Conservation (phyloP, 2,329 filamentous ascomycete genomes). For the Tolypocladium endophyticum region DNA sequence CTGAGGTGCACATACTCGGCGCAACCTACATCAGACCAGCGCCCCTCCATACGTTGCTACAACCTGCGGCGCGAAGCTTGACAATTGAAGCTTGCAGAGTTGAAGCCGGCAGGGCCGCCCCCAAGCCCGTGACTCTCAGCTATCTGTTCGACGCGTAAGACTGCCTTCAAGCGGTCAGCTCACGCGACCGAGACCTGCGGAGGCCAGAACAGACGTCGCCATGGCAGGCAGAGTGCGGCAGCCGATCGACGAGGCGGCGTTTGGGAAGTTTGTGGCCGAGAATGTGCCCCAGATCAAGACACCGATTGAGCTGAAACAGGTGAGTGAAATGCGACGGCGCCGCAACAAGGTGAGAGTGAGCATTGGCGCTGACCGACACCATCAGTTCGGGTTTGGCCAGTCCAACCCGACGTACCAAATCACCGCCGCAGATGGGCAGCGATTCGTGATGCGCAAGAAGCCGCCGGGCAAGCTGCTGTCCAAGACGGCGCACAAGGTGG, state of each 20-base stretch:
- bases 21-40: background rate
- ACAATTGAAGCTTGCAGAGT: background rate
- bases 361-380: background rate
- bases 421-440: slow-evolving; percentile 56
- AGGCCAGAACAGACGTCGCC: background rate
- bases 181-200: background rate
- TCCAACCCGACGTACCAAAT: slow-evolving; percentile 96
- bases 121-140: background rate
- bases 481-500: slow-evolving; percentile 90
- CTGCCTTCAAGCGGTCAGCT: background rate
- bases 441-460: slow-evolving; percentile 93
- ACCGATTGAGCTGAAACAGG: slow-evolving; percentile 84
- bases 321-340: slow-evolving; percentile 24
- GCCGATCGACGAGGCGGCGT: slow-evolving; percentile 70
- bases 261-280: slow-evolving; percentile 67
- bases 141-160: background rate
- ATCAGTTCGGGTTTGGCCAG: slow-evolving; percentile 89
- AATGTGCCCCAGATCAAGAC: slow-evolving; percentile 76
- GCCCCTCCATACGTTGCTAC: background rate
- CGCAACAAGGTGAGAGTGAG: background rate
- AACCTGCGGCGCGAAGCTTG: background rate
- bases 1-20: background rate
- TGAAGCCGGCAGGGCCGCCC: background rate
- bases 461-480: slow-evolving; percentile 89
- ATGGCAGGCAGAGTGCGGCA: slow-evolving; percentile 88